Base-by-base conservation (phyloP, 495 filamentous ascomycete species). In the Xeromyces bisporus region DNA sequence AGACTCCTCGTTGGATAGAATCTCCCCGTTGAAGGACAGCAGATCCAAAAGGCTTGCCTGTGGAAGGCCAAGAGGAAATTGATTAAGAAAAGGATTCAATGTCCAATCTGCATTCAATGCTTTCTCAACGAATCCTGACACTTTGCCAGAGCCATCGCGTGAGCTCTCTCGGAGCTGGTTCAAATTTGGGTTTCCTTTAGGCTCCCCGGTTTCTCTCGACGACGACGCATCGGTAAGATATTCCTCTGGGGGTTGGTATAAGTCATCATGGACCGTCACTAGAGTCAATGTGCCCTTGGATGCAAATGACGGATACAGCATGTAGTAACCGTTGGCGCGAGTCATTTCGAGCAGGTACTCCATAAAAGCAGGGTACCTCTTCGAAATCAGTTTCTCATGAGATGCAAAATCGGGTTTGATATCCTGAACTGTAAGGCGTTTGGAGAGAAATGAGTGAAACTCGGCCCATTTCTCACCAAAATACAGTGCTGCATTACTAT, bases 401-500 rank as follows among this genome's bases (percentile, higher is more conserved):
- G 38, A 18, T 9, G 20, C 20, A 14, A 25, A 14, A 2, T 40
- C 37, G 6, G 43, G 21, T 38, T 50, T 30, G 23, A 69, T 50
- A 7, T 60, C 46, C 32, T 73, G 71, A 8, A 52, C 33, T 10
- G 62, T 50, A 11, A 84, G 42, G 2, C 69, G 57, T 12, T 61
- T 55, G 5, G 69, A 66, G 2, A 86, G 64, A 29, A 87, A 80
- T 10, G 67, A 64, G 44, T 93, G 80, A 10, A 91, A 63, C 37
- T 86, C 79, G 11, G 64, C 55, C 84, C 84, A 93, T 46, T 77
- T 80, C 20, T 82, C 72, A 14, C 82, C 82, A 31, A 83, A 77
- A 48, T 80, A 81, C 10, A 93, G 62, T 7, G 73, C 69, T 1
- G 82, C 82, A 41, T 84, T 77, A 43, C 73, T 77, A 44, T 73